These are phyloP conservation scores for Globisporangium acanthophoron DNA, from an alignment of 352 stramenopile species.

Conservation along the genomic window DNA sequence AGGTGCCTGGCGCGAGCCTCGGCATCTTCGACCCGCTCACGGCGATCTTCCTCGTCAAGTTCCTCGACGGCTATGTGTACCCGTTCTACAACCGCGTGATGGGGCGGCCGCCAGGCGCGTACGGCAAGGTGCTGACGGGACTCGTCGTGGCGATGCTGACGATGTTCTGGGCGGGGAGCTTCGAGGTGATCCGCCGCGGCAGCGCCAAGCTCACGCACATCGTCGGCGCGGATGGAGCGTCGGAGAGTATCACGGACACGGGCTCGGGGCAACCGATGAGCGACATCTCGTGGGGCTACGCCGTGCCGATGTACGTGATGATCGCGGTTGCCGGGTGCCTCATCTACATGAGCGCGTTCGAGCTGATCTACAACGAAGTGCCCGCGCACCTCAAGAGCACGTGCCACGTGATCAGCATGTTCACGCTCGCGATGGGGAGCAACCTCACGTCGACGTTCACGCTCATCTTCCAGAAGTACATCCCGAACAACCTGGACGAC, in stretches of 20 bases:
- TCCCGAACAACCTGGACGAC: constrained; percentile 65
- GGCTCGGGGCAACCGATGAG: constrained; percentile 75
- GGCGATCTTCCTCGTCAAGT: constrained; percentile 72
- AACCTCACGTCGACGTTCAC: constrained; percentile 88
- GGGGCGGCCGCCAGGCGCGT: constrained; percentile 58
- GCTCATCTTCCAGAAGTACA: constrained; percentile 73
- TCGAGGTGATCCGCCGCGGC: constrained; percentile 69
- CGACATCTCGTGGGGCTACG: constrained; percentile 75
- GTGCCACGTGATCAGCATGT: constrained; percentile 84
- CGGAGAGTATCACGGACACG: constrained; percentile 35
- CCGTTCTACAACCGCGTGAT: constrained; percentile 52
- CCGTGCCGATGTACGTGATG: constrained; percentile 78
- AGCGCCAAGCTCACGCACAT: constrained; percentile 32
- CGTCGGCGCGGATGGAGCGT: constrained; percentile 14
- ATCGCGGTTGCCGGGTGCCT: constrained; percentile 78
- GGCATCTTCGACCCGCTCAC: constrained; percentile 85
- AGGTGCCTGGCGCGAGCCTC: constrained; percentile 72
- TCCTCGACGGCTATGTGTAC: constrained; percentile 72
- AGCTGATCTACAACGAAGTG: constrained; percentile 87
- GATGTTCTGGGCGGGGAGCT: constrained; percentile 79
- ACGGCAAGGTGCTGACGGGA: constrained; percentile 75
- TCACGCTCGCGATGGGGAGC: constrained; percentile 85
- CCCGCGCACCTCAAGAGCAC: constrained; percentile 85
- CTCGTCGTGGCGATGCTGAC: constrained; percentile 72
- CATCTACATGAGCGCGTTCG: constrained; percentile 86